Evolutionary conservation across 2,329 filamentous ascomycete genomes (phyloP).

Genomic region (Fusarium dlaminii): DNA sequence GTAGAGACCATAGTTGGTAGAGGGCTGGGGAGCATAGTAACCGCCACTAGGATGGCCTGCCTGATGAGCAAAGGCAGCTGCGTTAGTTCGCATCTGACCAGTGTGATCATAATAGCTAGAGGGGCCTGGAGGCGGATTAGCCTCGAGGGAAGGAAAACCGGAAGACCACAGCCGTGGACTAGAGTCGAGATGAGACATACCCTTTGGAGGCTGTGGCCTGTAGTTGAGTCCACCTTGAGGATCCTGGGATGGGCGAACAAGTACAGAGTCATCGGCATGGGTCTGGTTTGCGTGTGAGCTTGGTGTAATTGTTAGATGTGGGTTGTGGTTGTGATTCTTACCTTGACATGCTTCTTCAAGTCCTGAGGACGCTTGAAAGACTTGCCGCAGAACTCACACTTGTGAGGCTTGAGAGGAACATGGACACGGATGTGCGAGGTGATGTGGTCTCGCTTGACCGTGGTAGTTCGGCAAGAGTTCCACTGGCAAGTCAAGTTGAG

Average conservation of each 20-base stretch:
- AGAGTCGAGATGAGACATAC: slow-evolving; percentile 51
- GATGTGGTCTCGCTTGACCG: slow-evolving; percentile 98
- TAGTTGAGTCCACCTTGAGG: slow-evolving; percentile 64
- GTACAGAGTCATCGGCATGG: slow-evolving; percentile 92
- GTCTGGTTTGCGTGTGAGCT: slow-evolving; percentile 61
- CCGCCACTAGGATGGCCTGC: slow-evolving; percentile 58
- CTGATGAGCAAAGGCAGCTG: slow-evolving; percentile 65
- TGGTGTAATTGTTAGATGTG: background rate
- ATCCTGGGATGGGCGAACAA: slow-evolving; percentile 63
- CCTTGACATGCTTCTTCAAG: slow-evolving; percentile 98
- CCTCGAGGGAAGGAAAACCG: slow-evolving; percentile 47
- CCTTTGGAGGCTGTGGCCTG: slow-evolving; percentile 62
- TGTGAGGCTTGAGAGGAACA: slow-evolving; percentile 98
- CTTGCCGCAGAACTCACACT: slow-evolving; percentile 98
- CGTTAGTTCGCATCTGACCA: slow-evolving; percentile 68
- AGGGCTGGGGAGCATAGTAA: slow-evolving; percentile 68
- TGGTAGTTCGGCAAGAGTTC: slow-evolving; percentile 95
- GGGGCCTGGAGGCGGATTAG: slow-evolving; percentile 60
- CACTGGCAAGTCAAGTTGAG: slow-evolving; percentile 96
- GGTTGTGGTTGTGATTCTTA: slow-evolving; percentile 43
- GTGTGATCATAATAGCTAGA: slow-evolving; percentile 72
- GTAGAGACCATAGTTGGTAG: slow-evolving; percentile 76
- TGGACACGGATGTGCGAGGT: slow-evolving; percentile 99
- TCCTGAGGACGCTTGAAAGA: slow-evolving; percentile 99
- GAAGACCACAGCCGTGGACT: slow-evolving; percentile 12